Percentiles rank a stretch among this genome's conserved stretches.
Evolutionary conservation across 441 rosid genomes (phyloP).

Genomic region (Populus tomentosa): DNA sequence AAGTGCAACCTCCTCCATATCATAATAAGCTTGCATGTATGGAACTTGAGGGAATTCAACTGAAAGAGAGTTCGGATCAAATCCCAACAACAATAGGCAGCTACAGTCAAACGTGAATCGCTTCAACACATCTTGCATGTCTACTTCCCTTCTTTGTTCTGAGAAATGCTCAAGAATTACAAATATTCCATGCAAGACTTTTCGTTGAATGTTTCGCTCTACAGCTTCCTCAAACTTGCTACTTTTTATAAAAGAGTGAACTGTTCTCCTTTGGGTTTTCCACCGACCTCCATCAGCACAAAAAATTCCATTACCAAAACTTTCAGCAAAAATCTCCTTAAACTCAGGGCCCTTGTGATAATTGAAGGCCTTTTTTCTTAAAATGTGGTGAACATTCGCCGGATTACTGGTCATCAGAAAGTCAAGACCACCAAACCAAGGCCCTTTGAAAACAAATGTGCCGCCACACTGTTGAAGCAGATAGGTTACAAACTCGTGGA

Average conservation of each 20-base stretch:
- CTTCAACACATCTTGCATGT: background rate
- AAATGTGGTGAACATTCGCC: background rate
- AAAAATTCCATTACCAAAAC: slow-evolving; percentile 1
- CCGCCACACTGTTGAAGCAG: background rate
- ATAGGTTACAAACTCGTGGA: background rate
- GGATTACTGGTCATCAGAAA: background rate
- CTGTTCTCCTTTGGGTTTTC: background rate
- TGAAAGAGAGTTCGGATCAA: background rate
- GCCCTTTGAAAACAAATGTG: background rate
- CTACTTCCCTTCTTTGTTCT: background rate
- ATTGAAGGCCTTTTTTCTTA: background rate
- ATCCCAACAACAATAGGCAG: background rate
- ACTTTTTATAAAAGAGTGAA: background rate
- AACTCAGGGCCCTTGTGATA: background rate
- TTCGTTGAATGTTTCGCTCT: background rate
- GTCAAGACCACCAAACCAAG: background rate
- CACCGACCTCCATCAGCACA: background rate
- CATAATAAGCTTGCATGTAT: background rate
- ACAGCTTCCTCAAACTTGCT: background rate
- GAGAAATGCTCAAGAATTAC: background rate
- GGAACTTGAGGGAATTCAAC: background rate
- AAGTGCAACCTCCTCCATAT: background rate
- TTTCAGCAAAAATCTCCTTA: background rate
- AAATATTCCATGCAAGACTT: background rate
- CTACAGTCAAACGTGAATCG: background rate